A percentile compares a stretch with the other conserved stretches of the same genome.
phyloP scores from a whole-genome alignment of 441 rosid species.

The Corymbia citriodora region DNA sequence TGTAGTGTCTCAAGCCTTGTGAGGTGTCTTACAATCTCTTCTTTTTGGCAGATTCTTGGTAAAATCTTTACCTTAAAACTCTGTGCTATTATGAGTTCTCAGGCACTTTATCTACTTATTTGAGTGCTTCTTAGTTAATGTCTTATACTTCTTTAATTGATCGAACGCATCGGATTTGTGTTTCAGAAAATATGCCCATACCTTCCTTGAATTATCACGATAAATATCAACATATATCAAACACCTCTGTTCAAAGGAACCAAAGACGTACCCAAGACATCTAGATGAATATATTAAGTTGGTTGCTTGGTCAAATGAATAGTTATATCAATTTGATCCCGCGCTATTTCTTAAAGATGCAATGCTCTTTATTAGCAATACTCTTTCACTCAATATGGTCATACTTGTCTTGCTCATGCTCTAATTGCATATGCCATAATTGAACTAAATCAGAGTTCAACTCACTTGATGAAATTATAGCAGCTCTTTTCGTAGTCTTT shows the following conservation, averaged over 20 bases:
- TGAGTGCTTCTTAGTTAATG: neutral
- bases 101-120: neutral
- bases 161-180: neutral
- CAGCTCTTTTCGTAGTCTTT: neutral
- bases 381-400: neutral
- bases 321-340: neutral
- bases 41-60: neutral
- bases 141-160: neutral
- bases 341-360: neutral
- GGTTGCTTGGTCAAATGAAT: neutral
- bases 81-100: neutral
- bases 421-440: neutral
- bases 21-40: neutral
- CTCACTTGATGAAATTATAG: neutral
- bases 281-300: neutral
- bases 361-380: neutral
- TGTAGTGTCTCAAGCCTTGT: neutral
- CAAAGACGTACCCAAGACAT: neutral
- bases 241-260: neutral
- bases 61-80: neutral
- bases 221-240: neutral
- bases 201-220: neutral
- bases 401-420: neutral
- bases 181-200: neutral
- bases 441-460: neutral